Evolutionary conservation across 2,329 filamentous ascomycete species (phyloP).

Genomic region (Aspergillus uvarum): DNA sequence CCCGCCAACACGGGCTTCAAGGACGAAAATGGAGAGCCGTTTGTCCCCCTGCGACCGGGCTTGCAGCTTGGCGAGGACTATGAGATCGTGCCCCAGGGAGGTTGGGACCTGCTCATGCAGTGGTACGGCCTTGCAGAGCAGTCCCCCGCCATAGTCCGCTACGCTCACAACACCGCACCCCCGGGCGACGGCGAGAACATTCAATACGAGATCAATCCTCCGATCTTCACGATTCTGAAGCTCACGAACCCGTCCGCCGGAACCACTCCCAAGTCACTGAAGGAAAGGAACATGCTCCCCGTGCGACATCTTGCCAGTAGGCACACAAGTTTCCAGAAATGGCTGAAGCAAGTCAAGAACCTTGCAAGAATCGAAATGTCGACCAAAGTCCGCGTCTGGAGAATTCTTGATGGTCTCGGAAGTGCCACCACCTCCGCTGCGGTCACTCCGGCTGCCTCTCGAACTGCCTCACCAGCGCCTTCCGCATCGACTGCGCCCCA

Average conservation of each 20-base stretch:
- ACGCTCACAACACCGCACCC: conserved; percentile 71
- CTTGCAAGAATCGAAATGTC: conserved; percentile 65
- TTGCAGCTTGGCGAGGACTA: conserved; percentile 66
- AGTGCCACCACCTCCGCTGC: conserved; percentile 46
- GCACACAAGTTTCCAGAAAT: conserved; percentile 68
- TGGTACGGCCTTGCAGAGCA: conserved; percentile 78
- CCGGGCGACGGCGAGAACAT: conserved; percentile 64
- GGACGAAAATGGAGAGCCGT: conserved; percentile 52
- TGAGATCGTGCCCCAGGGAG: conserved; percentile 72
- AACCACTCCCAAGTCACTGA: conserved; percentile 60
- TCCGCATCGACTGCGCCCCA: conserved; percentile 43
- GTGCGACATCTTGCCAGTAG: conserved; percentile 69
- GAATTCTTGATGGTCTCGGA: conserved; percentile 51
- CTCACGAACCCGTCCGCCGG: conserved; percentile 61
- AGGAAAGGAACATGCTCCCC: conserved; percentile 62
- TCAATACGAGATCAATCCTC: conserved; percentile 79
- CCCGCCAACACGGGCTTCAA: conserved; percentile 39
- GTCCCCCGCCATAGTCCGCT: conserved; percentile 70
- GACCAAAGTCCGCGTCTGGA: conserved; percentile 77
- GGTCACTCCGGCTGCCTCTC: conserved; percentile 45
- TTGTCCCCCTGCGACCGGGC: conserved; percentile 72
- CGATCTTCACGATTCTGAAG: conserved; percentile 80
- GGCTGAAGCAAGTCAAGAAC: conserved; percentile 71
- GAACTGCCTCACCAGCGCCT: conserved; percentile 46
- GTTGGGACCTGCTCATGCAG: conserved; percentile 75